A percentile compares a stretch with the other conserved stretches of the same genome.
Evolutionary conservation across 1,139 yeast species (phyloP).

Genomic region (Saccharomycopsis crataegensis): DNA sequence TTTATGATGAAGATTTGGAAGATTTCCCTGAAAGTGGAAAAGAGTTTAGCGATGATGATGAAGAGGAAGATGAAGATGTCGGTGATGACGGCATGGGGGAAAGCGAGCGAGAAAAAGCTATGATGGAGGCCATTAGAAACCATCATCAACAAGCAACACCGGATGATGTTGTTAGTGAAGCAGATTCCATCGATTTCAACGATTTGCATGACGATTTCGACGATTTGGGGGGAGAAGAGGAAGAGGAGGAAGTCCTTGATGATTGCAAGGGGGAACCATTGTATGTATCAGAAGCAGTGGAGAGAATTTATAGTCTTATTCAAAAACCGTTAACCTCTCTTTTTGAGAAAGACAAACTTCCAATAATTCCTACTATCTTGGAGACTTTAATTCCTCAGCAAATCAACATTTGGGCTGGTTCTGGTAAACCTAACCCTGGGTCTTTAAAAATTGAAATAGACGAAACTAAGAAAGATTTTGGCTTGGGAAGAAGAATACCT

Average conservation of each 20-base stretch:
- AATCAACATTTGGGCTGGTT: conserved; percentile 68
- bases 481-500: conserved; percentile 47
- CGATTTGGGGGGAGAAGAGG: conserved; percentile 29
- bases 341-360: conserved; percentile 28
- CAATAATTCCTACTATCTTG: conserved; percentile 36
- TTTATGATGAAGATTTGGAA: conserved; percentile 19
- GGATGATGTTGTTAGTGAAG: conserved; percentile 24
- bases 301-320: conserved; percentile 38
- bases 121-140: conserved; percentile 17
- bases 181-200: conserved; percentile 38
- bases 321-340: conserved; percentile 57
- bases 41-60: conserved; percentile 18
- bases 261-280: conserved; percentile 23
- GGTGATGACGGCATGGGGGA: conserved; percentile 11
- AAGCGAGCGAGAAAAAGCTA: conserved; percentile 20
- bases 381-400: conserved; percentile 52
- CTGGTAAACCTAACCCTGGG: conserved; percentile 21
- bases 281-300: conserved; percentile 27
- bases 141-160: background rate
- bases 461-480: conserved; percentile 27
- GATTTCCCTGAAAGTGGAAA: conserved; percentile 8
- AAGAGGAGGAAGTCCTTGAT: conserved; percentile 22
- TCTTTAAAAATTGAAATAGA: conserved; percentile 22
- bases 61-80: conserved; percentile 20
- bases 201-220: conserved; percentile 48